Base-by-base conservation (phyloP, 352 stramenopile genomes). In the Phytophthora sansomeana region DNA sequence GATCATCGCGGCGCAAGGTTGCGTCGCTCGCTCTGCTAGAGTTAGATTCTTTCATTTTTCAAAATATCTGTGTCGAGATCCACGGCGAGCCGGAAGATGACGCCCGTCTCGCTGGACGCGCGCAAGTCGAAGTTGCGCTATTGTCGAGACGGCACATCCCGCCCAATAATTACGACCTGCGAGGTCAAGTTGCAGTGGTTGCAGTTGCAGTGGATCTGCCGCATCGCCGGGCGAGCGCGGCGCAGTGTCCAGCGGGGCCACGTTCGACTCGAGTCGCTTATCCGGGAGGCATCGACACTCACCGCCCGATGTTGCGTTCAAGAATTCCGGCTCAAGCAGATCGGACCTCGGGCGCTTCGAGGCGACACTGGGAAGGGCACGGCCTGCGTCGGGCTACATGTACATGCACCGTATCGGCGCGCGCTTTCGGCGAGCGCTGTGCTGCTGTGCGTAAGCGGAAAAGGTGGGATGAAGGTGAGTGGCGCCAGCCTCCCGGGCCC, bases 391-490 rank as follows among this genome's bases (percentile, higher is more conserved):
- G n/a, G n/a, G n/a, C n/a, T n/a, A n/a, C n/a, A n/a, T n/a, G 21
- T 3, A 24, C 21, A 24, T 24, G 21, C 21, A 39, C 16, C 10
- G 33, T 14, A 10, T 48, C 29, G 29, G 26, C 6, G 13, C 11
- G 49, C 28, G 54, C 52, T 50, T 59, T 16, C 2, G 1, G 11
- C 10, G 29, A 19, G 30, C 32, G 32, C 30, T 55, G 50, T 61
- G 41, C 53, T 30, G 13, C 28, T 7, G 19, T 17, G 44, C 5
- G 36, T 29, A 35, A 44, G 38, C 21, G 41, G 65, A 60, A 52
- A 73, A 33, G 24, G 65, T 73, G 64, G 65, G 65, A 73, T 69
- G 58, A 73, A 73, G 44, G 65, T 68, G 65, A 68, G 17, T 73
- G 65, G 51, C 65, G 65, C 46, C 49, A 69, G 26, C 33, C 51